Conservation (phyloP, 2,329 filamentous ascomycete species). For the Venturia effusa region DNA sequence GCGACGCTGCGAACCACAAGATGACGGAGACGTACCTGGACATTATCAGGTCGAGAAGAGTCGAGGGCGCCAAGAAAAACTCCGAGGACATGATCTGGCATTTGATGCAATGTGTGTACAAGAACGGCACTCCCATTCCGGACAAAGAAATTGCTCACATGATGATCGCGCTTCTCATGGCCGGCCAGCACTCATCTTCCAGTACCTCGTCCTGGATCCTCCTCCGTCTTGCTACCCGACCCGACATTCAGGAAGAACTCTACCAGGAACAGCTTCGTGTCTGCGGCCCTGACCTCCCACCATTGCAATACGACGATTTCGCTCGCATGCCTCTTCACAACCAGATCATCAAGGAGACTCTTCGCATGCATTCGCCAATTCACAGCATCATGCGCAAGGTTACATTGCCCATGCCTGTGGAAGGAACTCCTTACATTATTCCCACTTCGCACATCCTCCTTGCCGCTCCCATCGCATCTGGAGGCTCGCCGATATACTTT, state of each 20-base stretch:
- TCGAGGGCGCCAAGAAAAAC: slow-evolving; percentile 37
- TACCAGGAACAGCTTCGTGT: slow-evolving; percentile 68
- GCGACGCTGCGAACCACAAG: slow-evolving; percentile 68
- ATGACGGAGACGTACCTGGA: slow-evolving; percentile 75
- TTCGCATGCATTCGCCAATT: slow-evolving; percentile 83
- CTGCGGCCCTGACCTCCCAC: slow-evolving; percentile 64
- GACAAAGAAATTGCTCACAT: slow-evolving; percentile 82
- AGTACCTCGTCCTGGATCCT: slow-evolving; percentile 80
- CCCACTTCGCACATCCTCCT: slow-evolving; percentile 73
- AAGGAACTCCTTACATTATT: slow-evolving; percentile 72
- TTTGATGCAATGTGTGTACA: slow-evolving; percentile 76
- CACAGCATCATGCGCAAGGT: slow-evolving; percentile 92
- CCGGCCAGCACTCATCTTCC: slow-evolving; percentile 79
- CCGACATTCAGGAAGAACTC: slow-evolving; percentile 69
- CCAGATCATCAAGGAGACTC: slow-evolving; percentile 82
- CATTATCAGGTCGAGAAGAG: slow-evolving; percentile 64
- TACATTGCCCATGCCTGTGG: slow-evolving; percentile 74
- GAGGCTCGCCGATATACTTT: slow-evolving; percentile 63
- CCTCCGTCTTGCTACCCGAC: slow-evolving; percentile 65
- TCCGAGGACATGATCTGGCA: slow-evolving; percentile 81
- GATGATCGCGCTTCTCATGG: slow-evolving; percentile 91
- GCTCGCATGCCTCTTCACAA: slow-evolving; percentile 70
- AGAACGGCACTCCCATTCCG: slow-evolving; percentile 66
- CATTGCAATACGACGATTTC: slow-evolving; percentile 67
- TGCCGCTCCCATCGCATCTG: slow-evolving; percentile 73